A percentile compares a stretch with the other conserved stretches of the same genome.
phyloP scores from a whole-genome alignment of 164 flowering plant species.

The Pachysandra terminalis region DNA sequence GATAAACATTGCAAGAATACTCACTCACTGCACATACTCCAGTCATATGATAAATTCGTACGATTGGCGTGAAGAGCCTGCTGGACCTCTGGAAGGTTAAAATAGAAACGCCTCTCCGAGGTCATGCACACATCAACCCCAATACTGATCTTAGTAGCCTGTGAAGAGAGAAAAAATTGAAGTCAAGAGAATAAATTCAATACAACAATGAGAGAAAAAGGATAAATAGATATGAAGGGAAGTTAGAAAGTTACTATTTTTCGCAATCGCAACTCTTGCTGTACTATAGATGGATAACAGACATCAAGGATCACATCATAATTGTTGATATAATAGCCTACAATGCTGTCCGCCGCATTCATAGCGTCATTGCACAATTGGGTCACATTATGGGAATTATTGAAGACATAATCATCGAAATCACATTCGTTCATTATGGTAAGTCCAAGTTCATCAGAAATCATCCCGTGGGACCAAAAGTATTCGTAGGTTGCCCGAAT shows the following conservation, averaged over 20 bases:
- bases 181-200: not conserved
- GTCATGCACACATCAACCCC: conserved; percentile 95
- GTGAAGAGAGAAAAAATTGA: conserved; percentile 9
- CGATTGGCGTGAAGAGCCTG: conserved; percentile 91
- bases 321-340: conserved; percentile 66
- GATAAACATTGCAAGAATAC: conserved; percentile 15
- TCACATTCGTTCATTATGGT: conserved; percentile 72
- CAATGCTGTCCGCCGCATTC: conserved; percentile 47
- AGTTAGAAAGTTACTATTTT: conserved; percentile 50
- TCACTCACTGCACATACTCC: conserved; percentile 93
- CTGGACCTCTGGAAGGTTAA: conserved; percentile 93
- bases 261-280: conserved; percentile 81
- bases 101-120: conserved; percentile 70
- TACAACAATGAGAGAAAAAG: not conserved
- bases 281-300: conserved; percentile 85
- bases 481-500: conserved; percentile 63
- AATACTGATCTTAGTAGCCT: conserved; percentile 86
- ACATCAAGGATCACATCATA: conserved; percentile 92
- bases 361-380: conserved; percentile 51
- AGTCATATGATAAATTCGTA: conserved; percentile 64
- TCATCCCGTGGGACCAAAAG: conserved; percentile 98
- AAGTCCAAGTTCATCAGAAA: conserved; percentile 87
- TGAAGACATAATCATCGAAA: conserved; percentile 66
- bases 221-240: not conserved
- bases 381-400: conserved; percentile 57